A percentile compares a stretch with the other conserved stretches of the same genome.
phyloP scores from a whole-genome alignment of 139 green algal genomes.

The Chlorella sp. region DNA sequence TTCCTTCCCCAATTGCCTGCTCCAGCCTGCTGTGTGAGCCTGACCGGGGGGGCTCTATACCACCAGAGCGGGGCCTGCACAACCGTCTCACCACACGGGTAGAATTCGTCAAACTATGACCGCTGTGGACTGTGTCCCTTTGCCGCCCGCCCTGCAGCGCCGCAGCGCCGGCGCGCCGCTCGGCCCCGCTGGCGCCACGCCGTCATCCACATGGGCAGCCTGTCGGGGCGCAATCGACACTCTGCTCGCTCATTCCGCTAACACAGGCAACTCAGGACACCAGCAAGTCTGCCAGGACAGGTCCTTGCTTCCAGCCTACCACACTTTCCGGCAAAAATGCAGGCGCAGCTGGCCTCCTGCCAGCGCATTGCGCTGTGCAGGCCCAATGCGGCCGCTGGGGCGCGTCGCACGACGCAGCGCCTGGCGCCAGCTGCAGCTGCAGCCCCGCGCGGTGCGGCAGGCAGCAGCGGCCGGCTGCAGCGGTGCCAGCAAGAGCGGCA shows the following conservation, averaged over 20 bases:
- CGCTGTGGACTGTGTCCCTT: no score
- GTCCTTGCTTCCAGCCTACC: neutral
- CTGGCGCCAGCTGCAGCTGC: conserved; percentile 7
- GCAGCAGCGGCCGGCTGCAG: neutral
- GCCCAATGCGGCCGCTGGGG: neutral
- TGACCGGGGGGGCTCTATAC: no score
- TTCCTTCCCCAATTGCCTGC: no score
- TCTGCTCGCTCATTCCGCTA: neutral
- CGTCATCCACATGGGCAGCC: neutral
- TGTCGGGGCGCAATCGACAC: no score
- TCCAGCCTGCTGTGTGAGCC: no score
- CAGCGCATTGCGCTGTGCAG: neutral
- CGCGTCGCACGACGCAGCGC: neutral
- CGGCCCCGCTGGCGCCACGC: no score
- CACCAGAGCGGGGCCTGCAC: no score
- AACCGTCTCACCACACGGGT: no score
- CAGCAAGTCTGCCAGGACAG: neutral
- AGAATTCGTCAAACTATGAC: no score
- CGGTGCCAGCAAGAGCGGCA: conserved; percentile 10
- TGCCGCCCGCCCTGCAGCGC: no score
- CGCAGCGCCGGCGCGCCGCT: neutral
- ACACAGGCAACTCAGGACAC: neutral
- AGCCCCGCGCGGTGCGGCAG: neutral
- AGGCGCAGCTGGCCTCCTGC: neutral
- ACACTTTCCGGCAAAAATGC: neutral